Percentiles rank a stretch among this genome's conserved stretches.
These are phyloP conservation scores for Rhododendron henanense DNA, from an alignment of 148 eudicot species.

Conservation along the genomic window DNA sequence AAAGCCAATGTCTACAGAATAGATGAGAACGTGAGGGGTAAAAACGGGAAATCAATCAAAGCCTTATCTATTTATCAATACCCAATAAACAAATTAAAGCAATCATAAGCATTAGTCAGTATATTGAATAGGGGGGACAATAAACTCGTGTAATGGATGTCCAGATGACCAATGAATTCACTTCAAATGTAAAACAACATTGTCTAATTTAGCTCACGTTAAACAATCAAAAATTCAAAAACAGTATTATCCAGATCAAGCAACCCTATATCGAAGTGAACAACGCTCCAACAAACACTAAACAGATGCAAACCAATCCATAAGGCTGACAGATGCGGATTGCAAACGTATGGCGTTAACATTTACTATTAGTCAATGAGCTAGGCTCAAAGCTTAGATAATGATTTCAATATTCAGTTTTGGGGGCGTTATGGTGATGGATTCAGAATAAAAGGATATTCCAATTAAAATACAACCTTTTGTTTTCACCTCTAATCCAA, in stretches of 20 bases:
- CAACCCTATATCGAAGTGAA: background rate
- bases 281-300: background rate
- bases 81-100: background rate
- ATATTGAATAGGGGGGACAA: background rate
- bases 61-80: background rate
- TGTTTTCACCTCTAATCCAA: too few species aligned
- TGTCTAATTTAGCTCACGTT: background rate
- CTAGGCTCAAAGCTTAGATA: too few species aligned
- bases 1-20: background rate
- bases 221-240: background rate
- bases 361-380: too few species aligned
- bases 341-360: too few species aligned
- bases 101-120: background rate
- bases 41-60: background rate
- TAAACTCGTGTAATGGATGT: background rate
- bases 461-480: too few species aligned
- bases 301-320: background rate
- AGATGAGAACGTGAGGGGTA: background rate
- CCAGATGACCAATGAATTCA: background rate
- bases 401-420: too few species aligned
- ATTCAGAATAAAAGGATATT: too few species aligned
- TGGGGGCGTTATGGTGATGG: too few species aligned
- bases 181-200: background rate
- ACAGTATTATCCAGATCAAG: background rate
- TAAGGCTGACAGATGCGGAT: background rate